Conservation (phyloP, 208 protist genomes). For the Trichomonas gallinae region DNA sequence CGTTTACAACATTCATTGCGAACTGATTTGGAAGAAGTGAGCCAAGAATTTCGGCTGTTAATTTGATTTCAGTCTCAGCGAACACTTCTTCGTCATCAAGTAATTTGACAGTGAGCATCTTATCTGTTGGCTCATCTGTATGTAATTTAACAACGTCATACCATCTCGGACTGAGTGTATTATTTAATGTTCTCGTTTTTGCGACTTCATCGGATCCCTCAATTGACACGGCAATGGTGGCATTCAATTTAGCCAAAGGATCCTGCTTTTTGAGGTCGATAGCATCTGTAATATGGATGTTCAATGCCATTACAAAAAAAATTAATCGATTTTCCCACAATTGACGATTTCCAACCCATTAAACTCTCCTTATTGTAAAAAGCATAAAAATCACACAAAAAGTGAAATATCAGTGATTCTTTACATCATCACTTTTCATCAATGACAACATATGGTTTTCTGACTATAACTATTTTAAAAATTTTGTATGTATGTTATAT, state of each 20-base stretch:
- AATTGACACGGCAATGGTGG: not conserved
- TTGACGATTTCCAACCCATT: no score
- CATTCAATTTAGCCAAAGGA: not conserved
- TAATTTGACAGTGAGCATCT: not conserved
- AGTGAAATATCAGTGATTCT: no score
- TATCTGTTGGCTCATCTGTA: not conserved
- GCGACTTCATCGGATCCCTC: not conserved
- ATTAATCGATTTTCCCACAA: not conserved
- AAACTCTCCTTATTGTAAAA: no score
- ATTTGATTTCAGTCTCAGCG: not conserved
- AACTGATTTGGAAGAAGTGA: not conserved
- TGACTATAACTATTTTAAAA: no score
- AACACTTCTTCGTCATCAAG: not conserved
- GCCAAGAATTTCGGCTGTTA: not conserved
- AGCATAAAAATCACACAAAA: no score
- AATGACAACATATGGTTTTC: no score
- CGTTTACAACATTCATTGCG: not conserved
- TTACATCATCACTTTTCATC: no score
- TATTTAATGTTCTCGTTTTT: not conserved
- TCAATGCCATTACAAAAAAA: not conserved
- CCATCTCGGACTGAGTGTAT: not conserved
- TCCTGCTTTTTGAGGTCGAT: not conserved
- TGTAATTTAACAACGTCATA: not conserved
- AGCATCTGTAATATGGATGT: not conserved
- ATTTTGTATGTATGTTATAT: no score